A percentile compares a stretch with the other conserved stretches of the same genome.
Conservation (phyloP, 495 filamentous ascomycete species). For the Usnea hakonensis region DNA sequence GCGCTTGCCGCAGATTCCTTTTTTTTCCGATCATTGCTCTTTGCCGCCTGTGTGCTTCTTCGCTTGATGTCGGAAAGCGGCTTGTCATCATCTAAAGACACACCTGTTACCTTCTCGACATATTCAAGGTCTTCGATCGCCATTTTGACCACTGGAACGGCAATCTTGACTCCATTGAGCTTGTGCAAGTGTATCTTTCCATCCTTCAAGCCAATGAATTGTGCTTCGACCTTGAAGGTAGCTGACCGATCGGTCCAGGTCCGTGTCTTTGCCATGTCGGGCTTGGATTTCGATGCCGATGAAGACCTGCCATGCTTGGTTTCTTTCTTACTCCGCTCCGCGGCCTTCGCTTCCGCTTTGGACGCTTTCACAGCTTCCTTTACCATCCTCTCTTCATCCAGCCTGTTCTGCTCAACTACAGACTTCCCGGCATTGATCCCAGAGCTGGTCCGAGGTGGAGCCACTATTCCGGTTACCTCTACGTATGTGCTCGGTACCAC, state of each 20-base stretch:
- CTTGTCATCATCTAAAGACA: conserved; percentile 93
- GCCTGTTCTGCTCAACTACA: conserved; percentile 71
- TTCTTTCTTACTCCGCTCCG: conserved; percentile 66
- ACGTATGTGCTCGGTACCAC: conserved; percentile 98
- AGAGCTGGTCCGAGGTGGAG: conserved; percentile 36
- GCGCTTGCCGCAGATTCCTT: conserved; percentile 24
- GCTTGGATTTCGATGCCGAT: conserved; percentile 61
- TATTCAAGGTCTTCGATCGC: conserved; percentile 89
- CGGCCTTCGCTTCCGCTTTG: conserved; percentile 44
- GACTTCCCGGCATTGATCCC: conserved; percentile 61
- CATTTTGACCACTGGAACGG: conserved; percentile 92
- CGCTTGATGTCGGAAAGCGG: conserved; percentile 72
- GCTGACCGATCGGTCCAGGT: conserved; percentile 92
- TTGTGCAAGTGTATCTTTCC: conserved; percentile 98
- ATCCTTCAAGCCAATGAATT: conserved; percentile 88
- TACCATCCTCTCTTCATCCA: conserved; percentile 72
- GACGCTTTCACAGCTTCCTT: conserved; percentile 63
- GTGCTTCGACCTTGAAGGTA: conserved; percentile 93
- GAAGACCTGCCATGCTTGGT: conserved; percentile 42
- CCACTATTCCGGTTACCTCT: conserved; percentile 63
- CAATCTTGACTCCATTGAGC: conserved; percentile 95
- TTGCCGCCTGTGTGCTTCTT: conserved; percentile 26
- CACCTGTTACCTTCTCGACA: conserved; percentile 76
- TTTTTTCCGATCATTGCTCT: conserved; percentile 25
- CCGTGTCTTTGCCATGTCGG: conserved; percentile 74